A percentile compares a stretch with the other conserved stretches of the same genome.
Evolutionary conservation across 2,329 filamentous ascomycete genomes (phyloP).

Genomic region (Aspergillus japonicus): DNA sequence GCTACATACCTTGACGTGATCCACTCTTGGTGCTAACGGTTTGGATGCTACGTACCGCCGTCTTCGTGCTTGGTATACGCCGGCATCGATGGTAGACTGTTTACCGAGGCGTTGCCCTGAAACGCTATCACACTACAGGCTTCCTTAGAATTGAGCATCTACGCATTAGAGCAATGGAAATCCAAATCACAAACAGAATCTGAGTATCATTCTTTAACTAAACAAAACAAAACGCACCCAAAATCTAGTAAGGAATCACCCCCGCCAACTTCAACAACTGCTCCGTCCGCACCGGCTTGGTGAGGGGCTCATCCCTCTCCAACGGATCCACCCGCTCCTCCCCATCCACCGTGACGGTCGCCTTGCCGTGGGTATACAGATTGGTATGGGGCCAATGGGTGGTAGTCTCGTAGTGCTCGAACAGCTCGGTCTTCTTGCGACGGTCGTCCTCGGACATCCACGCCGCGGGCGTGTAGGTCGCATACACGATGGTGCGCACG

Average conservation of each 20-base stretch:
- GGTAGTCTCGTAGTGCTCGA: not conserved
- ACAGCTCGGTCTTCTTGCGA: not conserved
- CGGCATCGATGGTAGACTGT: too few species aligned
- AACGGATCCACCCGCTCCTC: not conserved
- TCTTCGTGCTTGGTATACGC: too few species aligned
- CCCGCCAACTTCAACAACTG: conserved; percentile 2
- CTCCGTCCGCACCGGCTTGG: conserved; percentile 2
- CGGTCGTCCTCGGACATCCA: conserved; percentile 5
- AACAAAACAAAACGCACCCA: not conserved
- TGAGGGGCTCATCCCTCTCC: conserved; percentile 5
- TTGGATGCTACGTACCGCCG: too few species aligned
- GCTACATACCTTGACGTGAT: not conserved
- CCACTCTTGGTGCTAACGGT: not conserved
- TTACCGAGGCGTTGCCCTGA: too few species aligned
- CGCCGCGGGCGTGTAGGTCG: not conserved
- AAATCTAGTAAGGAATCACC: not conserved
- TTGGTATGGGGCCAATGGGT: conserved; percentile 6
- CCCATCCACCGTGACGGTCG: conserved; percentile 1
- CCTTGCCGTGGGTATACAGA: conserved; percentile 1
- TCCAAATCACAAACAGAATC: not conserved
- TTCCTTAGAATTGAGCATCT: too few species aligned
- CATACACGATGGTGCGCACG: conserved; percentile 2
- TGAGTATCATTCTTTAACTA: not conserved
- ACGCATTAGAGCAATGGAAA: too few species aligned
- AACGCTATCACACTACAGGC: too few species aligned